Evolutionary conservation across 1,284 basidiomycete genomes (phyloP), one percentile per base, ranked within the genome.

Genomic region (Erythrobasidium hasegawianum): DNA sequence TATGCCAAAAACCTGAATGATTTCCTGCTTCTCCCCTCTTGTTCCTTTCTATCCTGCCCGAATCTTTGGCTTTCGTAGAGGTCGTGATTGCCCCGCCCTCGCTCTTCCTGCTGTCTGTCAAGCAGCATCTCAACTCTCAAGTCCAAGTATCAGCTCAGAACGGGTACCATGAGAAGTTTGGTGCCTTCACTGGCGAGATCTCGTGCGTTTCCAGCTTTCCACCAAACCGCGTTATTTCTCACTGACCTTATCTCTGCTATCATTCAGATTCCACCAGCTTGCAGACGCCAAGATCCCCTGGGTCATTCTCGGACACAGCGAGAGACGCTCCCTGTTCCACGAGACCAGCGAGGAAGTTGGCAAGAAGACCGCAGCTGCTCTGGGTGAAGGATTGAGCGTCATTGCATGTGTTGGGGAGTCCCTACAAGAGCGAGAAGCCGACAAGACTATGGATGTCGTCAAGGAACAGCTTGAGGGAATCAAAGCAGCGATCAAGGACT

Each of bases 341-440:
- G 96, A 99, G 78, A 84, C 85, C 22, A 91, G 91, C 71, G 85
- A 85, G 68, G 74, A 88, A 62, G 87, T 97, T 68, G 94, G 90
- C 16, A 81, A 84, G 70, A 98, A 97, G 84, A 92, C 89, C 70
- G 83, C 85, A 72, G 78, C 79, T n/a, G 89, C 93, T 9, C 79
- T 96, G 70, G 84, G 85, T 58, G 81, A 83, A 1, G 83, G 83
- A 9, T 83, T 97, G 71, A 87, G 84, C 68, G 89, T 97, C 72
- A 97, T 99, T 75, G 87, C 96, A 71, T 98, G 95, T 80, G 86
- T 97, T 68, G 96, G 95, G 54, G 96, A 99, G 81, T 93, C 89
- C 45, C 86, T 97, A 70, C 80, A 86, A 71, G 84, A 98, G 82
- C 86, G 96, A 72, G 94, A 98, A 79, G 81, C 81, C 10, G 84